Base-by-base conservation (phyloP, 192 early-diverging fungal species). In the Borealophlyctis nickersoniae region DNA sequence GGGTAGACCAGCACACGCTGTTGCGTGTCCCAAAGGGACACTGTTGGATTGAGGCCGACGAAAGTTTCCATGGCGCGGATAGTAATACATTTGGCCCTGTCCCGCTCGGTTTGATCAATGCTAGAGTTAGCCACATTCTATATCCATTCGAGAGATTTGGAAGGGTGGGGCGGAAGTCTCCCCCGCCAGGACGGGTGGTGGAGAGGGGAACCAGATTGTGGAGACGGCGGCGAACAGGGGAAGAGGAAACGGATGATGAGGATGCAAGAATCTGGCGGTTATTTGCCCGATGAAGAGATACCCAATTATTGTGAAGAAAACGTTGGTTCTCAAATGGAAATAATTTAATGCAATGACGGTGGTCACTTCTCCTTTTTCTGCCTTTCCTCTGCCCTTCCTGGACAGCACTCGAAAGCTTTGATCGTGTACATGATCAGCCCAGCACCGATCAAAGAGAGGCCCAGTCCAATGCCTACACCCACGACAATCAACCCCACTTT, bases 41-140 rank as follows among this genome's bases (percentile, higher is more conserved):
- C 61, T 89, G 86, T 66, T 93, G 92, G 92, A 76, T 92, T 48
- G 92, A 93, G 66, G 87, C 88, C 32, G 91, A 93, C 67, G 91
- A 93, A 68, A 79, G 80, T 35, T 93, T 89, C 67, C 89, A 91
- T 62, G 89, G 87, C 54, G 78, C 73, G 50, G 92, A 93, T 52
- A 92, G 90, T 66, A 92, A 90, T 72, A 60, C 73, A 13, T 92
- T 88, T 70, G 92, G 92, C 49, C 86, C 90, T 0, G 84, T 88
- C 73, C 88, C 91, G 1, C 62, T 92, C 49, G 89, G 82, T 1
- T 72, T 92, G 7, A 74, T 92, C 19, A 78, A 66, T 30, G 73
- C 82, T 5, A 85, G 77, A 30, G 88, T 85, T 4, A 67, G 76
- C 2, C 63, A 69, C 28, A 79, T 91, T 9, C 34, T 91, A 22